Base-by-base conservation (phyloP, 768 basidiomycete species). In the Fomitopsis serialis region DNA sequence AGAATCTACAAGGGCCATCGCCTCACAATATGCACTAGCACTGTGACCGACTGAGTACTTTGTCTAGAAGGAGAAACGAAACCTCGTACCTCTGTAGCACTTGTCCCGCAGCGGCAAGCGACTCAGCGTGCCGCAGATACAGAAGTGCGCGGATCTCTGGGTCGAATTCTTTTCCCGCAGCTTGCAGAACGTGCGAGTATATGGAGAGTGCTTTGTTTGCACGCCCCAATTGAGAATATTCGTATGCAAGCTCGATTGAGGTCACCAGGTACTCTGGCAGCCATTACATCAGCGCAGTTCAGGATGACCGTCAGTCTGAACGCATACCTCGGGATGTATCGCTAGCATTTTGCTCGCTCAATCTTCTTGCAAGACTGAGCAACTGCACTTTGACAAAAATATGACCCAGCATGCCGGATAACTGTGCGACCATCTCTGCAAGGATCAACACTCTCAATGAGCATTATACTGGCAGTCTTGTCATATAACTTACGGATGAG, bases 181-280 rank as follows among this genome's bases (percentile, higher is more conserved):
- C 69, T 3, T 73, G 58, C 13, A 82, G 68, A 0, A 78, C 77
- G 32, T 79, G 80, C n/a, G 68, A 76, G 61, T 91, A 89, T 19
- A 96, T 77, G 2, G 70, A 62, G 0, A 71, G 74, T 0, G 93
- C 92, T 35, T 86, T 79, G 48, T 79, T 79, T 2, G 72, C 68
- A 65, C 87, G 90, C 2, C 95, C 94, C 1, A 98, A 76, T 34
- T 77, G 79, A 43, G 84, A 71, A 61, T 94, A 93, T 64, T 94
- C 91, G 52, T 82, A 77, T 0, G 88, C 94, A 6, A 96, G 77
- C 42, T 85, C 81, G 1, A 85, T 71, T 2, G 88, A 93, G 1
- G 80, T 70, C 1, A 68, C 67, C 19, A 89, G 72, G 63, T 82
- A 91, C 12, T 74, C 87, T 90, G 72, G 50, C 54, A 87, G 87